Evolutionary conservation across 2,329 filamentous ascomycete species (phyloP).

Genomic region (Apiospora hydei): DNA sequence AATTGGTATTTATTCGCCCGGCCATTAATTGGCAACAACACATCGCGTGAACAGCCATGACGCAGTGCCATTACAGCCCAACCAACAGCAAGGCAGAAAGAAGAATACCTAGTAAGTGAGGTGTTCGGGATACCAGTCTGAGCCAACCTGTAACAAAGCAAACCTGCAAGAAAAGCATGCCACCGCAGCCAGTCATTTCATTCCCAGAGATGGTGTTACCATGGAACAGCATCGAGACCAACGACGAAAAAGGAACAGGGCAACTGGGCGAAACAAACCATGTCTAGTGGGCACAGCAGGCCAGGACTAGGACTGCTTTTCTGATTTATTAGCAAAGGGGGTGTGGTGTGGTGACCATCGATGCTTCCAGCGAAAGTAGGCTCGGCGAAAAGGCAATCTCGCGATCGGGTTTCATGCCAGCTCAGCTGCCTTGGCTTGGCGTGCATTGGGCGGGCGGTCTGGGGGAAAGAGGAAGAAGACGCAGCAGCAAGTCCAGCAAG

Average conservation of each 20-base stretch:
- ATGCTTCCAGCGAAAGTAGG: neutral
- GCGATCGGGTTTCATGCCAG: constrained; percentile 9
- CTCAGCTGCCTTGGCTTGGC: constrained; percentile 13
- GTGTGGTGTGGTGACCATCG: neutral
- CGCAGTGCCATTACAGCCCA: neutral
- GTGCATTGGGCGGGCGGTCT: neutral
- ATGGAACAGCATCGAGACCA: neutral
- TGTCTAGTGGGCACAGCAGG: neutral
- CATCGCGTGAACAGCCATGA: constrained; percentile 4
- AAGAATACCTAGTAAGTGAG: neutral
- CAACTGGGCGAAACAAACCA: constrained; percentile 7
- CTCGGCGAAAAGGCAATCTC: neutral
- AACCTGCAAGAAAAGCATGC: neutral
- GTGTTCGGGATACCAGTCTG: neutral
- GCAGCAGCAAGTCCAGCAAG: neutral
- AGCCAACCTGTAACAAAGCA: neutral
- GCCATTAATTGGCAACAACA: neutral
- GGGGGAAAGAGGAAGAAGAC: neutral
- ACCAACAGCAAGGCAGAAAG: constrained; percentile 15
- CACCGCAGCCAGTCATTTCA: neutral
- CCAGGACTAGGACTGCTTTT: neutral
- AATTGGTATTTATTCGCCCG: constrained; percentile 10
- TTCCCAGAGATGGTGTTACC: neutral
- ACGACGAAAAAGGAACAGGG: neutral
- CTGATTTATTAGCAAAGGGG: neutral